phyloP scores from a whole-genome alignment of 73 alveolate species.

The Blepharisma japonicum region DNA sequence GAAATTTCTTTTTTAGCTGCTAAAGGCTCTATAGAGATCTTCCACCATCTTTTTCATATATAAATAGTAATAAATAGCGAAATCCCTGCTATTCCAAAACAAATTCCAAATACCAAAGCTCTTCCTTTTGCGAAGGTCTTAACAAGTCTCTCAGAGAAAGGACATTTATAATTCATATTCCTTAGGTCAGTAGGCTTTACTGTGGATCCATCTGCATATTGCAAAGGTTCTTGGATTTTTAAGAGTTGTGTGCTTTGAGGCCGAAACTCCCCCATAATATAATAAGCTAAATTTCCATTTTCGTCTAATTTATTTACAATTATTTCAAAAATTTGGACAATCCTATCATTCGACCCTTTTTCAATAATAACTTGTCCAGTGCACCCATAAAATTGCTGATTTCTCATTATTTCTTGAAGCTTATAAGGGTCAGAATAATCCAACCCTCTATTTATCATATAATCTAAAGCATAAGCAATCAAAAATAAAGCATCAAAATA shows the following conservation, averaged over 20 bases:
- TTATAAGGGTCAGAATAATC: too few relatives aligned
- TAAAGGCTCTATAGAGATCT: background rate
- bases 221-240: background rate
- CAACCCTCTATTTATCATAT: too few relatives aligned
- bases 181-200: conserved; percentile 19
- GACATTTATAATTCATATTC: conserved; percentile 11
- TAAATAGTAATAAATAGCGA: background rate
- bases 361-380: conserved; percentile 5
- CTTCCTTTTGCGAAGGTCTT: background rate
- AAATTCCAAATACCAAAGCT: background rate
- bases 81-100: background rate
- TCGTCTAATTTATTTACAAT: background rate
- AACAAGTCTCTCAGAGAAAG: background rate
- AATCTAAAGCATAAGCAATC: too few relatives aligned
- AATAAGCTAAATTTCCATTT: background rate
- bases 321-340: background rate
- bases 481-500: too few relatives aligned
- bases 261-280: background rate
- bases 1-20: too few relatives aligned
- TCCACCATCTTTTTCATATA: conserved; percentile 14
- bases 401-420: background rate
- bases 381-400: background rate
- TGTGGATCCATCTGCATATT: background rate
- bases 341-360: conserved; percentile 23
- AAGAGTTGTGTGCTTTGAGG: too few relatives aligned